Evolutionary conservation across 768 basidiomycete species (phyloP).

Genomic region (Tricholoma bakamatsutake): DNA sequence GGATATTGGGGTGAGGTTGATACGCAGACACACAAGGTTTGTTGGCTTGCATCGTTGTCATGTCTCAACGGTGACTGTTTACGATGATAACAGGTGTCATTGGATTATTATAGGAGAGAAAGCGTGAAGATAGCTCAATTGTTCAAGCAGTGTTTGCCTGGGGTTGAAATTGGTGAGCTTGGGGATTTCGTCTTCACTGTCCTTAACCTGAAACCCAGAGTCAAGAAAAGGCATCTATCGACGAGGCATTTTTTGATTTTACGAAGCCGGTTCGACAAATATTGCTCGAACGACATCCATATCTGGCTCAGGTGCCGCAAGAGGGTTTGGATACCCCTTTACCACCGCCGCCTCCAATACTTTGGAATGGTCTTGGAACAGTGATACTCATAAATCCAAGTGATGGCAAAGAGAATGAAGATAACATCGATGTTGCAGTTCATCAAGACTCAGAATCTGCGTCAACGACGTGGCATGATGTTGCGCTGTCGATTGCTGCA

Average conservation of each 20-base stretch:
- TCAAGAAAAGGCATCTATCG: slow-evolving; percentile 94
- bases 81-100: slow-evolving; percentile 56
- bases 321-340: slow-evolving; percentile 71
- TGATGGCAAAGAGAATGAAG: not conserved
- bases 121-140: slow-evolving; percentile 79
- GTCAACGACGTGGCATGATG: slow-evolving; percentile 79
- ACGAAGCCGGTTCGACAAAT: slow-evolving; percentile 73
- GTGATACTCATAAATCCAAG: slow-evolving; percentile 50
- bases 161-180: slow-evolving; percentile 70
- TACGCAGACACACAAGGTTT: slow-evolving; percentile 87
- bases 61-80: not conserved
- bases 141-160: slow-evolving; percentile 75
- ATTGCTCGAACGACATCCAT: slow-evolving; percentile 69
- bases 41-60: not conserved
- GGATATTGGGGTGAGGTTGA: slow-evolving; percentile 91
- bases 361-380: slow-evolving; percentile 57
- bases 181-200: not conserved
- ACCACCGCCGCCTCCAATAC: slow-evolving; percentile 61
- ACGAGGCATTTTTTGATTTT: slow-evolving; percentile 95
- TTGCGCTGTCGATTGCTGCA: slow-evolving; percentile 84
- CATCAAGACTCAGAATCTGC: slow-evolving; percentile 22
- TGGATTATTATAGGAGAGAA: slow-evolving; percentile 91
- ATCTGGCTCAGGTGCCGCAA: slow-evolving; percentile 68
- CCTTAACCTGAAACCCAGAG: not conserved
- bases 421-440: not conserved